These are phyloP conservation scores for Golovinomyces cichoracearum DNA, from an alignment of 2,329 filamentous ascomycete species.

Conservation along the genomic window DNA sequence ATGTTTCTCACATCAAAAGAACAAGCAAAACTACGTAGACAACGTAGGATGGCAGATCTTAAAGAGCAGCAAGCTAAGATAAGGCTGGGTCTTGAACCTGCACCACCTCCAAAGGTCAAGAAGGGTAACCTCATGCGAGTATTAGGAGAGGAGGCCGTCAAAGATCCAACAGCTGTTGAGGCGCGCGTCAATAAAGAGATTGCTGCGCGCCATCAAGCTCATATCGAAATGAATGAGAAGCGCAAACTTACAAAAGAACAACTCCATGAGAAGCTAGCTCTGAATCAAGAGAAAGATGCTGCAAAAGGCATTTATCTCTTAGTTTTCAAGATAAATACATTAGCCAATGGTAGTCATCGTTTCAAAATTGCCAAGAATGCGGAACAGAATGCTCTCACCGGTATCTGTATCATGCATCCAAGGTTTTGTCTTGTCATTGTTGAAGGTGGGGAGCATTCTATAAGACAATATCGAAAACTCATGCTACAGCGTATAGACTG, in stretches of 20 bases:
- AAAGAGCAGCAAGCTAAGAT: constrained; percentile 97
- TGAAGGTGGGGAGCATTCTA: constrained; percentile 65
- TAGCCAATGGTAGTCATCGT: constrained; percentile 80
- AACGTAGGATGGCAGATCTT: constrained; percentile 70
- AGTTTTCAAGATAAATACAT: constrained; percentile 68
- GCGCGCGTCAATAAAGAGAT: constrained; percentile 84
- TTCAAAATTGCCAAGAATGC: constrained; percentile 87
- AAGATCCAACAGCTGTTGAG: constrained; percentile 92
- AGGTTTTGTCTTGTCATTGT: constrained; percentile 73
- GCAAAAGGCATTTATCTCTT: constrained; percentile 62
- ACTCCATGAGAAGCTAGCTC: constrained; percentile 53
- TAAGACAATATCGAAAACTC: constrained; percentile 68
- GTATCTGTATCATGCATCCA: constrained; percentile 77
- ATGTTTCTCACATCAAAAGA: constrained; percentile 84
- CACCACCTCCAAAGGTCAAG: constrained; percentile 86
- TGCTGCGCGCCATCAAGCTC: constrained; percentile 54
- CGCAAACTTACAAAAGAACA: constrained; percentile 76
- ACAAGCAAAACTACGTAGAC: constrained; percentile 68
- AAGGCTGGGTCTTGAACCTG: constrained; percentile 63
- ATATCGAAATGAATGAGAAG: constrained; percentile 54
- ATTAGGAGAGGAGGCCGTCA: constrained; percentile 60
- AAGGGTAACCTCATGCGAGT: constrained; percentile 96
- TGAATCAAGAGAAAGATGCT: constrained; percentile 69
- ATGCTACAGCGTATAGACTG: constrained; percentile 88
- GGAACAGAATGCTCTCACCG: constrained; percentile 64